Evolutionary conservation across 148 eudicot species (phyloP).

Genomic region (Fagopyrum homotropicum): DNA sequence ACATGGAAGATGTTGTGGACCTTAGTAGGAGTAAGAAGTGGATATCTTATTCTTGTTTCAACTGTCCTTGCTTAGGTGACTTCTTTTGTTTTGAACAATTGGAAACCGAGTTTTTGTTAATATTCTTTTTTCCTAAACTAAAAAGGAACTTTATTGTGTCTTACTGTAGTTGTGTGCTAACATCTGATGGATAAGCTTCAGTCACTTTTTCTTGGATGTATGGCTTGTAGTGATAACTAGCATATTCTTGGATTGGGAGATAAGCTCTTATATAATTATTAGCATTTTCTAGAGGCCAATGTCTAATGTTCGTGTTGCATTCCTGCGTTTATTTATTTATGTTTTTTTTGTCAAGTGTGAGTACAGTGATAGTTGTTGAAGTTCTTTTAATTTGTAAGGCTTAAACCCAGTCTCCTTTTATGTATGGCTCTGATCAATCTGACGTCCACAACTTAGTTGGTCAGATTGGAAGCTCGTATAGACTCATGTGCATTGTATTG

Average conservation of each 20-base stretch:
- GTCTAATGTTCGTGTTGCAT: not conserved
- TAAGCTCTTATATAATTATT: too few species aligned
- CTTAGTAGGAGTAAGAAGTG: constrained; percentile 47
- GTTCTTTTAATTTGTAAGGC: not conserved
- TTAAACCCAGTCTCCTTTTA: not conserved
- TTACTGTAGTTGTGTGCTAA: not conserved
- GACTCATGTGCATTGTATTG: not conserved
- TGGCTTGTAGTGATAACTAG: not conserved
- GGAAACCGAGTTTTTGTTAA: not conserved
- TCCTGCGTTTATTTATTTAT: not conserved
- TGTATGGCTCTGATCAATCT: not conserved
- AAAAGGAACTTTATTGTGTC: not conserved
- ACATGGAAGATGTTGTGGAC: constrained; percentile 52
- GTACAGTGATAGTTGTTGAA: not conserved
- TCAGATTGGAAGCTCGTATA: not conserved
- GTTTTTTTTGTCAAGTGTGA: not conserved
- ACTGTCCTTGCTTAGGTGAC: not conserved
- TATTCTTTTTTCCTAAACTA: not conserved
- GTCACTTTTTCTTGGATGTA: not conserved
- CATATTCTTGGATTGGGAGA: too few species aligned
- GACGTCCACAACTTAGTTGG: not conserved
- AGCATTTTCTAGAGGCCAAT: too few species aligned
- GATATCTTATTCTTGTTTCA: constrained; percentile 15
- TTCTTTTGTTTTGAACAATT: not conserved
- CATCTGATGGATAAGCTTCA: not conserved